Base-by-base conservation (phyloP, 2,329 filamentous ascomycete species). In the Septoria petroselini region DNA sequence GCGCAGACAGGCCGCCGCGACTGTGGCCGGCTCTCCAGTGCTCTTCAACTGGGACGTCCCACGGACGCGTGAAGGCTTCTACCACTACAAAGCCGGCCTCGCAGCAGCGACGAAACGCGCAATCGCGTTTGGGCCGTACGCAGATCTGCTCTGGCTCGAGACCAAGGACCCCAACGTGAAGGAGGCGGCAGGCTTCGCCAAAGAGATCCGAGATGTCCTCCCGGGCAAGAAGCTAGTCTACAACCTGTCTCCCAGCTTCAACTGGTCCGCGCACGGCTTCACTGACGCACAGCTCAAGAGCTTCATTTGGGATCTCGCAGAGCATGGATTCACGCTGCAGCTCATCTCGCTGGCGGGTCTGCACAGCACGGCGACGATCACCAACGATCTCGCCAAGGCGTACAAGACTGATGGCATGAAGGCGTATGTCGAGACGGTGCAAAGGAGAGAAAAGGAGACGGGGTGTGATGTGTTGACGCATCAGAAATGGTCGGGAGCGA, bases 211-310 rank as follows among this genome's bases (percentile, higher is more conserved):
- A 47, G 71, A 74, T 0, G 75, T 72, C 3, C 76, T 81, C 62
- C 88, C 90, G 0, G 83, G 81, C 53, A 97, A 97, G 79, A 86
- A 88, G 29, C 80, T 98, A 18, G 91, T 97, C 0, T 98, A 98
- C 75, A 98, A 98, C 73, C 80, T 98, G 1, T 91, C 85, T 3
- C 93, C 93, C 1, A 95, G 88, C 7, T 98, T 98, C 79, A 97
- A 98, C 77, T 98, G 93, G 93, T 93, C 94, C 82, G 83, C 83
- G 8, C 91, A 97, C 67, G 93, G 91, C 23, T 98, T 97, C 72
- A 85, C 81, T 2, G 83, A 90, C 57, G 83, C 82, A 54, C 85
- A 85, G 4, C 78, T 98, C 48, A 89, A 86, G 73, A 89, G 82
- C 4, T 98, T 98, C 70, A 87, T 98, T 62, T 97, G 91, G 91